Evolutionary conservation across 2,329 filamentous ascomycete species (phyloP), one percentile per base, ranked within the genome.

Genomic region (Microcyclospora pomicola): DNA sequence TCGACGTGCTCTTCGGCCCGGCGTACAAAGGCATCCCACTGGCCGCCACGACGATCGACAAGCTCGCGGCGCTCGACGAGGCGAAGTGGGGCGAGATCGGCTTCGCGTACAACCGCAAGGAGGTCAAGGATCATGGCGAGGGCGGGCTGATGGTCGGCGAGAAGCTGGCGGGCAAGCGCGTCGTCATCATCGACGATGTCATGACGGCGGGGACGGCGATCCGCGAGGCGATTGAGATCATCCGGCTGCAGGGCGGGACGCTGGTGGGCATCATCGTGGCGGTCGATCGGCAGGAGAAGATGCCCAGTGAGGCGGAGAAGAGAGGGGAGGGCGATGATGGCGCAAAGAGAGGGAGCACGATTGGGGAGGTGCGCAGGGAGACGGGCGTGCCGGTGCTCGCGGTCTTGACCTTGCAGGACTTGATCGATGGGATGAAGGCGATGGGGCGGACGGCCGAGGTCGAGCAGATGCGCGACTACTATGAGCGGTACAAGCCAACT

Each of bases 1-100:
- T 92, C 60, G 88, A 96, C 59, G 73, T 96, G 51, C 70, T 96
- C 54, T 96, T 96, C 61, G 87, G 75, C 12, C 88, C 91, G 2
- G 88, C 91, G 9, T 98, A 96, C 71, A 98, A 96, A 67, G 91
- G 91, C 33, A 94, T 96, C 47, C 85, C 87, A 1, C 74, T 96
- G n/a, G 82, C 82, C 33, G 78, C 81, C 12, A 73, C 82, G 2
- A 80, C 85, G 12, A 72, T 80, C 29, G 74, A 82, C 56, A 81
- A 86, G 59, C 73, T 96, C 10, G 75, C 75, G 37, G 72, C 78
- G 52, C 64, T 86, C 9, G 77, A 84, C 45, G 66, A 73, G 13
- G 62, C 65, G 36, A 73, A 69, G 44, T 91, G 81, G 62, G 75
- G 74, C 39, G 63, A 71, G 32, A 69, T 82, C 40, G 83, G 79